These are phyloP conservation scores for Gaeumannomyces sp. DNA, from an alignment of 2,329 filamentous ascomycete species.

Conservation along the genomic window DNA sequence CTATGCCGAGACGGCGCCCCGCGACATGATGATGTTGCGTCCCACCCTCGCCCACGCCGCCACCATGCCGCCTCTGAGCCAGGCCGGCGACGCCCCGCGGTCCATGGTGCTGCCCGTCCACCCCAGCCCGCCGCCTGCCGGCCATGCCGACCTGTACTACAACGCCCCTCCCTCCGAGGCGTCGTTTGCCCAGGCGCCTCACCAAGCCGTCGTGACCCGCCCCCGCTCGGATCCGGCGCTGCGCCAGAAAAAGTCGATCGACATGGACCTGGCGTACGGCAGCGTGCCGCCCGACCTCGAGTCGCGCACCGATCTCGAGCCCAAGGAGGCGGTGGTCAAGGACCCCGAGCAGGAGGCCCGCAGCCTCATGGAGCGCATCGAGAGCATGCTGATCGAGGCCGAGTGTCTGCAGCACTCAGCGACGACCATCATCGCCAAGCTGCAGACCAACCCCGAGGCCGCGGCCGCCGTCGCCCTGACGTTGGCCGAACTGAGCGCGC, in stretches of 20 bases:
- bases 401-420: constrained; percentile 84
- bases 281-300: constrained; percentile 66
- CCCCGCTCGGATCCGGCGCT: constrained; percentile 32
- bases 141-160: constrained; percentile 5
- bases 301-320: constrained; percentile 39
- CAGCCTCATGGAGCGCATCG: constrained; percentile 65
- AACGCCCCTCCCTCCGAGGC: neutral
- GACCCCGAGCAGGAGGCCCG: constrained; percentile 32
- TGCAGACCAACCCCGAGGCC: constrained; percentile 69
- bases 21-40: constrained; percentile 28
- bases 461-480: constrained; percentile 91
- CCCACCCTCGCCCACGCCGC: constrained; percentile 29
- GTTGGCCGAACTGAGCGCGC: constrained; percentile 79
- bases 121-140: neutral
- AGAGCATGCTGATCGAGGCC: constrained; percentile 74
- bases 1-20: constrained; percentile 38
- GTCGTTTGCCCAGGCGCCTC: neutral
- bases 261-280: constrained; percentile 90
- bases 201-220: constrained; percentile 22
- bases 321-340: constrained; percentile 46
- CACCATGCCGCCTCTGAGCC: constrained; percentile 18
- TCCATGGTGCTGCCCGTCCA: neutral
- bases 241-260: constrained; percentile 50
- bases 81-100: neutral
- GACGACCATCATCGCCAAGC: constrained; percentile 70